Base-by-base conservation (phyloP, 2,329 filamentous ascomycete species). In the Aspergillus ustus region DNA sequence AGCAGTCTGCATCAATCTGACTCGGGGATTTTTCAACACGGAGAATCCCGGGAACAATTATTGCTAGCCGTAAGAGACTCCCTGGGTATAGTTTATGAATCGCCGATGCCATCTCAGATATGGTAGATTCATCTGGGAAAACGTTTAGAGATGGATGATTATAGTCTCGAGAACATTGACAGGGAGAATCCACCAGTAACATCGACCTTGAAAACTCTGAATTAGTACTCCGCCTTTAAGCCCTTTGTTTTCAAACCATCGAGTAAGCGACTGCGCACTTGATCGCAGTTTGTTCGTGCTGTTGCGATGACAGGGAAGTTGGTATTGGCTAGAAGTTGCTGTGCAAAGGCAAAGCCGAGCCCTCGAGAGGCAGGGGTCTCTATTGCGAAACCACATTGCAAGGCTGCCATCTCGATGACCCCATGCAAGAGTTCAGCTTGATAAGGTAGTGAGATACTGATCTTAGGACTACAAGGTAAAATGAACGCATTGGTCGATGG, bases 21-120 rank as follows among this genome's bases (percentile, higher is more conserved):
- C 77, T 68, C 0, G 88, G 89, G 1, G 87, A 86, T 74, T 89
- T 92, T 72, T 96, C 92, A 0, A 91, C 86, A 67, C 85, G 83
- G 11, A 95, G 83, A 43, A 93, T 81, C 0, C 91, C 92, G 0
- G 91, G 90, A 2, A 93, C 78, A 31, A 85, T 85, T 69, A 92
- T 85, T 2, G 86, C 86, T 48, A 94, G 83, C 62, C 88, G 89
- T 13, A 95, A 83, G 67, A 90, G 86, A 67, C 71, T 66, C 0
- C 74, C 59, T 1, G 85, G 83, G 73, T 89, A 89, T 8, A 85
- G 77, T 7, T 77, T 71, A 22, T 78, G 78, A 29, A 87, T 87
- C 51, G 73, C 72, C 4, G 85, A 80, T 19, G 90, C 87, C 44
- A 84, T 83, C 51, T 77, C 69, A 44, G 79, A 76, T 61, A 95